phyloP scores from a whole-genome alignment of 2,329 filamentous ascomycete genomes.

The Ceratocystis ficicola region DNA sequence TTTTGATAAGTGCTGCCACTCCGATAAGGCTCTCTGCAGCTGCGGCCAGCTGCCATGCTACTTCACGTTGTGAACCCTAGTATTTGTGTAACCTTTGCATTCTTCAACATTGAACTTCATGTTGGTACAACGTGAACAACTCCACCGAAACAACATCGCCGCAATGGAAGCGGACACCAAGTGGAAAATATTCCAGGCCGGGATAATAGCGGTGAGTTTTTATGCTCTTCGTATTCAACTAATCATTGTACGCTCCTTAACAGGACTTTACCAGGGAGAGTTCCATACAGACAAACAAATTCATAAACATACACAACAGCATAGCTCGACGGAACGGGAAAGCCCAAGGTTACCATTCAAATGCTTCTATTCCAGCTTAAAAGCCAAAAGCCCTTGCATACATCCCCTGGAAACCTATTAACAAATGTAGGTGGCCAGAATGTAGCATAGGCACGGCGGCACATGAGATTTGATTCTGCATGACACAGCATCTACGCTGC shows the following conservation, averaged over 20 bases:
- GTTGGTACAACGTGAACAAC: background rate
- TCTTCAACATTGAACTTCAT: background rate
- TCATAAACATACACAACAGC: background rate
- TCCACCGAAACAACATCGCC: too few species aligned
- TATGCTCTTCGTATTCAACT: background rate
- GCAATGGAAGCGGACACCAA: too few species aligned
- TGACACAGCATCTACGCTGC: slow-evolving; percentile 5
- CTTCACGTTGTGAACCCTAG: background rate
- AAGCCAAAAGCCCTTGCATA: slow-evolving; percentile 8
- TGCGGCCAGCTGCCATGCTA: background rate
- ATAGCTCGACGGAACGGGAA: background rate
- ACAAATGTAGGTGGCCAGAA: background rate
- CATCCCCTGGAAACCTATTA: background rate
- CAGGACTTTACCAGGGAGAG: too few species aligned
- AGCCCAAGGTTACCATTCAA: background rate
- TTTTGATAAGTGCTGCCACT: slow-evolving; percentile 5
- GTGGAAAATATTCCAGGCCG: too few species aligned
- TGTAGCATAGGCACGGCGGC: background rate
- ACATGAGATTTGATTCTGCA: slow-evolving; percentile 3
- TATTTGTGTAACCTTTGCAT: background rate
- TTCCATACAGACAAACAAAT: background rate
- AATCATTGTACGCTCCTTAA: background rate
- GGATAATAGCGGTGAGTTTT: too few species aligned
- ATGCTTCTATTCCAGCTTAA: background rate
- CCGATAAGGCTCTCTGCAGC: background rate